Evolutionary conservation across 2,329 filamentous ascomycete genomes (phyloP), one percentile per base, ranked within the genome.

Genomic region (Neofusicoccum parvum): DNA sequence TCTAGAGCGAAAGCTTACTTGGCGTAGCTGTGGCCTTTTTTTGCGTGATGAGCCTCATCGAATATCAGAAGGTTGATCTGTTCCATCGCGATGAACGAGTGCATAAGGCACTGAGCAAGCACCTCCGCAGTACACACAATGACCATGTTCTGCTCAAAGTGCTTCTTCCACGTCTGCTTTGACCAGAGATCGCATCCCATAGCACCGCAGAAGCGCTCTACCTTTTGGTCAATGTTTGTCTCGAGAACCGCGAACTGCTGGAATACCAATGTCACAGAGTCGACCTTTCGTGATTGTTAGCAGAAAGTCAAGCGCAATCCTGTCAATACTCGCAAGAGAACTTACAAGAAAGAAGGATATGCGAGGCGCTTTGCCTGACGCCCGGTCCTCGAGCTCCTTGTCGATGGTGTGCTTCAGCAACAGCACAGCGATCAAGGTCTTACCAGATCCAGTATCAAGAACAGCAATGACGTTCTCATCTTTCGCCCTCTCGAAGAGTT

Each of bases 11-110:
- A 39, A 11, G 14, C n/a, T 43, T 14, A 63, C 60, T 9, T 86
- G 20, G 94, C 92, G 73, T 97, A 99, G 0, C 92, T 86, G 72
- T 99, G 95, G 60, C 93, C 91, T 75, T 94, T 96, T 79, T 99
- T 99, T 0, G 94, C 88, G 73, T 98, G 95, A 72, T 99, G 95
- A 5, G 94, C 95, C 78, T 99, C 95, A 72, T 99, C 95, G 69
- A 99, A 97, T 67, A 98, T 88, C 43, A 99, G 82, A 1, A 99
- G 85, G 72, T 94, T 98, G 76, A 98, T 92, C 70, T 91, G 87
- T 17, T 87, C 81, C 80, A 99, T 97, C 10, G 78, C 85, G 66
- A 97, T 85, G 76, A 92, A 96, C 0, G 90, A 90, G 71, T 90
- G 90, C 68, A 89, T 86, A 2, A 99, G 84, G 70, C 90, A 92